Evolutionary conservation across 495 filamentous ascomycete genomes (phyloP).

Genomic region (Penicillium herquei): DNA sequence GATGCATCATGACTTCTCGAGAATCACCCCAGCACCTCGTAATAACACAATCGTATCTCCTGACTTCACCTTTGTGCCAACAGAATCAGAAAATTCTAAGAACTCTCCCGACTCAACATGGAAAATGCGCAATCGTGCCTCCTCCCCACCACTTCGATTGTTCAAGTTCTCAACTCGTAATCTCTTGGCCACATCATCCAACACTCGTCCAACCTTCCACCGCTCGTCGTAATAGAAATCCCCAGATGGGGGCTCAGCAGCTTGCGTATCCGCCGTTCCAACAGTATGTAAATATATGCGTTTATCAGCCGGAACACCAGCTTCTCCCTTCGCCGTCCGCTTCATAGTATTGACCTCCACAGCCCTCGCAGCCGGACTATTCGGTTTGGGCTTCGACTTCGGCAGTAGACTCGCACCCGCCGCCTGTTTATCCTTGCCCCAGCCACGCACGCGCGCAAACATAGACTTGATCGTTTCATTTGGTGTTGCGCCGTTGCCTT

Average conservation of each 20-base stretch:
- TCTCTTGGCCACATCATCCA: slow-evolving; percentile 82
- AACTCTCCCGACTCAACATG: slow-evolving; percentile 88
- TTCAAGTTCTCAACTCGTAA: slow-evolving; percentile 86
- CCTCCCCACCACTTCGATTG: slow-evolving; percentile 74
- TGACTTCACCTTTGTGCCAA: slow-evolving; percentile 62
- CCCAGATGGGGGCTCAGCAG: slow-evolving; percentile 71
- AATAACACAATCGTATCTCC: slow-evolving; percentile 90
- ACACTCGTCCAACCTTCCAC: slow-evolving; percentile 83
- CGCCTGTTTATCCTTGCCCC: slow-evolving; percentile 63
- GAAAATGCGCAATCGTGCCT: slow-evolving; percentile 77
- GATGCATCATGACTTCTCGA: slow-evolving; percentile 34
- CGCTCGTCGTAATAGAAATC: slow-evolving; percentile 82
- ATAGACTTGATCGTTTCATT: slow-evolving; percentile 56
- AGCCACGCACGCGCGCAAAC: slow-evolving; percentile 61
- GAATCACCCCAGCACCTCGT: slow-evolving; percentile 70
- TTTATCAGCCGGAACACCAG: slow-evolving; percentile 72
- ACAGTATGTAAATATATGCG: slow-evolving; percentile 84
- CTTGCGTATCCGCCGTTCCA: slow-evolving; percentile 69
- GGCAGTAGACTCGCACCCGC: slow-evolving; percentile 37
- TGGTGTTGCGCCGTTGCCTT: slow-evolving; percentile 20
- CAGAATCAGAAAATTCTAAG: slow-evolving; percentile 80
- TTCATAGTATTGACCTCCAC: slow-evolving; percentile 73
- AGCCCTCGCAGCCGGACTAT: slow-evolving; percentile 55
- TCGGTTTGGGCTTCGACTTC: slow-evolving; percentile 57
- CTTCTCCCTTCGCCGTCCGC: slow-evolving; percentile 84